phyloP scores from a whole-genome alignment of 768 basidiomycete genomes.

The Lactifluus subvellereus region DNA sequence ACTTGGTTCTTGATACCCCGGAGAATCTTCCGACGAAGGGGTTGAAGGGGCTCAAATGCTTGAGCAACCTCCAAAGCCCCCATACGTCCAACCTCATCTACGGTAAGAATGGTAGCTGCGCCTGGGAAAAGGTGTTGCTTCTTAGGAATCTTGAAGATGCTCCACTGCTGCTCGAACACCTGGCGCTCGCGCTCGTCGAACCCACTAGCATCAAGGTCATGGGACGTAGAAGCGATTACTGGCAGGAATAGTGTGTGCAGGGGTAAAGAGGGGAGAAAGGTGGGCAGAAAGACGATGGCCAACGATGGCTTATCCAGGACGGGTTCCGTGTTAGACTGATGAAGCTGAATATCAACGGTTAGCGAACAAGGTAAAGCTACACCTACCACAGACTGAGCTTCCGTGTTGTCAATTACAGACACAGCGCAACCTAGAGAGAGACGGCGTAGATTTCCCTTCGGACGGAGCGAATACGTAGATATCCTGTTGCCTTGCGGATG shows the following conservation, averaged over 20 bases:
- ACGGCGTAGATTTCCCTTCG: slow-evolving; percentile 29
- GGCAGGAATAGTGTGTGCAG: slow-evolving; percentile 54
- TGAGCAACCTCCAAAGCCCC: slow-evolving; percentile 18
- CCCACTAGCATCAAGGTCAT: slow-evolving; percentile 25
- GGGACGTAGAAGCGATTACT: slow-evolving; percentile 33
- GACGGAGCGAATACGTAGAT: slow-evolving; percentile 25
- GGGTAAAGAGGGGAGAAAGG: slow-evolving; percentile 33
- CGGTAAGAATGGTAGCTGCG: slow-evolving; percentile 28
- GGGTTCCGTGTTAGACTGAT: slow-evolving; percentile 38
- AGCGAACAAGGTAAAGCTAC: slow-evolving; percentile 27
- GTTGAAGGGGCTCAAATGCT: slow-evolving; percentile 20
- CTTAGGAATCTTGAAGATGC: slow-evolving; percentile 27
- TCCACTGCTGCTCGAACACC: slow-evolving; percentile 32
- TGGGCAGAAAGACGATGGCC: slow-evolving; percentile 64
- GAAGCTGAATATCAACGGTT: slow-evolving; percentile 36
- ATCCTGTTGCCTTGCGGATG: slow-evolving; percentile 25
- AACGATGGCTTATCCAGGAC: slow-evolving; percentile 47
- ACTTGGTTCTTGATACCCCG: slow-evolving; percentile 40
- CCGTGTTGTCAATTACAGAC: slow-evolving; percentile 37
- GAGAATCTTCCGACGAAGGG: slow-evolving; percentile 16
- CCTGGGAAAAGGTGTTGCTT: slow-evolving; percentile 26
- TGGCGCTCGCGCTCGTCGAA: slow-evolving; percentile 27
- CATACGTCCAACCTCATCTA: slow-evolving; percentile 15
- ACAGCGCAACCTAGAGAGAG: slow-evolving; percentile 32
- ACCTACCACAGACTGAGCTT: slow-evolving; percentile 35